Evolutionary conservation across 306 rosid species (phyloP).

Genomic region (Vigna mungo): DNA sequence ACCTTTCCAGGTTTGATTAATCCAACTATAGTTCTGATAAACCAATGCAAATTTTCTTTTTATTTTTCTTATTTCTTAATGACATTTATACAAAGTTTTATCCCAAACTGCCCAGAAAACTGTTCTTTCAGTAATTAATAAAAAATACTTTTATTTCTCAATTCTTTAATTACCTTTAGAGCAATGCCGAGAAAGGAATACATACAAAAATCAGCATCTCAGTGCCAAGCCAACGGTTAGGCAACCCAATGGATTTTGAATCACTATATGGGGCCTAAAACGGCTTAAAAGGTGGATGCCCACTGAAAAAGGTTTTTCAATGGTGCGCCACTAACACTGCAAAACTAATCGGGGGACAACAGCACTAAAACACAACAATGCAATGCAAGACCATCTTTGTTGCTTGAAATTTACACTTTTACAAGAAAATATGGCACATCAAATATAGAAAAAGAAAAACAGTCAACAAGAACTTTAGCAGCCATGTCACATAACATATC

Average conservation of each 20-base stretch:
- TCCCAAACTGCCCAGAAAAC: neutral
- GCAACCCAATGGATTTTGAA: slow-evolving; percentile 27
- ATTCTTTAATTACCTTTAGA: neutral
- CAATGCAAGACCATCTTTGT: slow-evolving; percentile 37
- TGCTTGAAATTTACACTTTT: slow-evolving; percentile 26
- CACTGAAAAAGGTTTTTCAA: slow-evolving; percentile 36
- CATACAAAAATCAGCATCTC: neutral
- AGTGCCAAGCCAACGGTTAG: slow-evolving; percentile 6
- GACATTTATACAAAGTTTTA: too few relatives aligned
- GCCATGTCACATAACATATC: neutral
- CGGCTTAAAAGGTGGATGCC: slow-evolving; percentile 30
- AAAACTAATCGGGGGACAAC: slow-evolving; percentile 19
- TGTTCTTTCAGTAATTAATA: neutral
- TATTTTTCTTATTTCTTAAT: too few relatives aligned
- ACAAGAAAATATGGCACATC: neutral
- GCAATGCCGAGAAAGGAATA: neutral
- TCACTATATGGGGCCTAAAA: slow-evolving; percentile 40
- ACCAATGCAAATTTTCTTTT: too few relatives aligned
- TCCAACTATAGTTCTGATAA: too few relatives aligned
- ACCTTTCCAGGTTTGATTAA: too few relatives aligned
- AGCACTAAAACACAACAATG: slow-evolving; percentile 26
- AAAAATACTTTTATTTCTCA: neutral
- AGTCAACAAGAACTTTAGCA: neutral
- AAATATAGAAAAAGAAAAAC: neutral
- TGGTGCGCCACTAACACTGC: slow-evolving; percentile 53